These are phyloP conservation scores for Alternaria hordeiaustralica DNA, from an alignment of 2,329 filamentous ascomycete species.

Conservation along the genomic window DNA sequence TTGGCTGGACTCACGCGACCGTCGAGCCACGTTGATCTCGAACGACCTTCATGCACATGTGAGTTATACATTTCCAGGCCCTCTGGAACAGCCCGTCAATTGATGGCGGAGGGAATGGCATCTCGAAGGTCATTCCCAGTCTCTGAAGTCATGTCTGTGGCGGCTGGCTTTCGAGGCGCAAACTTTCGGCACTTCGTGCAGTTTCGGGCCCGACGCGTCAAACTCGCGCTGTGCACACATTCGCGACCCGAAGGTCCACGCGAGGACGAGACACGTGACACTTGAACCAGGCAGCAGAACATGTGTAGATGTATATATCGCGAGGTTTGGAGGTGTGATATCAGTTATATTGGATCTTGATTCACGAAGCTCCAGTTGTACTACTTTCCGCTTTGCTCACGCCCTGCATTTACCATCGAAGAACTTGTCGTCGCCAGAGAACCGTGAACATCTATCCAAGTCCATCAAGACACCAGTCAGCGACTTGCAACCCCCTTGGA, in stretches of 20 bases:
- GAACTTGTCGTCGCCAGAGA: not conserved
- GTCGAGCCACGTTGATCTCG: not conserved
- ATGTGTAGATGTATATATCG: not conserved
- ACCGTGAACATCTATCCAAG: not conserved
- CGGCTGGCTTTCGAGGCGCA: not conserved
- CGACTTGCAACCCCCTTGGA: not conserved
- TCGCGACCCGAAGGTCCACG: not conserved
- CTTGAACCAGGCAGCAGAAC: not conserved
- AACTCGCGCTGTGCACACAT: not conserved
- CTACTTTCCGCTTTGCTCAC: not conserved
- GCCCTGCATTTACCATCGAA: not conserved
- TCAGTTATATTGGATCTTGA: not conserved
- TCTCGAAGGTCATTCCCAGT: not conserved
- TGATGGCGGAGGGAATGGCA: not conserved
- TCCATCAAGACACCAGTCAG: not conserved
- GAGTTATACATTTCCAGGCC: not conserved
- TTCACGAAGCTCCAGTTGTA: not conserved
- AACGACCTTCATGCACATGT: not conserved
- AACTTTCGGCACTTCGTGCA: not conserved
- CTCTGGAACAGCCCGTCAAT: not conserved
- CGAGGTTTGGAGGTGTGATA: not conserved
- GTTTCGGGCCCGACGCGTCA: not conserved
- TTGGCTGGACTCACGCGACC: not conserved
- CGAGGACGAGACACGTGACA: not conserved
- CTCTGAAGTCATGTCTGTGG: not conserved